A percentile compares a stretch with the other conserved stretches of the same genome.
Conservation (phyloP, 352 stramenopile genomes). For the Globisporangium alternatum region DNA sequence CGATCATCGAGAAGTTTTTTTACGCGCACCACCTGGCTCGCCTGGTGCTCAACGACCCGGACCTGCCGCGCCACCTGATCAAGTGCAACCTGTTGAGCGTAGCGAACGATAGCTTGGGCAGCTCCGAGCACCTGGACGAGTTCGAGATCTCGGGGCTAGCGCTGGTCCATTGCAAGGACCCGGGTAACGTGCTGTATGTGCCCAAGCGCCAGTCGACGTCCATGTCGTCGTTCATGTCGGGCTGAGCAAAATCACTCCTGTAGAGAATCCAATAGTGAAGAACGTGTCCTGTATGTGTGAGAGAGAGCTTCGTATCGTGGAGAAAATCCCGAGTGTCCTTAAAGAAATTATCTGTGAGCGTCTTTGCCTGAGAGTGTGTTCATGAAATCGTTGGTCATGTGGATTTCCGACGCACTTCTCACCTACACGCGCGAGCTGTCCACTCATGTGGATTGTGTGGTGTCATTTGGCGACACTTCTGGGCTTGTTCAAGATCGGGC, state of each 20-base stretch:
- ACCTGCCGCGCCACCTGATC: constrained; percentile 37
- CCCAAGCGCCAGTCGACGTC: constrained; percentile 9
- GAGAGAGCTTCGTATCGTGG: neutral
- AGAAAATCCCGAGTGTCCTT: neutral
- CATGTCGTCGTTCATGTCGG: constrained; percentile 12
- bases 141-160: constrained; percentile 55
- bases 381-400: neutral
- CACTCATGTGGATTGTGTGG: neutral
- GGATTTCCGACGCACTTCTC: neutral
- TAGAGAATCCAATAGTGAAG: neutral
- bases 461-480: neutral
- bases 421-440: neutral
- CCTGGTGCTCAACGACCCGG: constrained; percentile 34
- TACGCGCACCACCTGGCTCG: constrained; percentile 43
- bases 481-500: neutral
- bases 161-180: constrained; percentile 36
- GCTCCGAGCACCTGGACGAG: constrained; percentile 50
- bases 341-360: neutral
- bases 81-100: constrained; percentile 49
- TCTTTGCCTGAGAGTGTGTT: neutral
- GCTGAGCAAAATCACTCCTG: neutral
- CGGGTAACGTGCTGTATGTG: constrained; percentile 33
- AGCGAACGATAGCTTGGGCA: constrained; percentile 44
- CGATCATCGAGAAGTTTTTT: constrained; percentile 43
- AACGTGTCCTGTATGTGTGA: neutral